Evolutionary conservation across 176 grass and related monocot genomes (phyloP).

Genomic region (Thalia dealbata): DNA sequence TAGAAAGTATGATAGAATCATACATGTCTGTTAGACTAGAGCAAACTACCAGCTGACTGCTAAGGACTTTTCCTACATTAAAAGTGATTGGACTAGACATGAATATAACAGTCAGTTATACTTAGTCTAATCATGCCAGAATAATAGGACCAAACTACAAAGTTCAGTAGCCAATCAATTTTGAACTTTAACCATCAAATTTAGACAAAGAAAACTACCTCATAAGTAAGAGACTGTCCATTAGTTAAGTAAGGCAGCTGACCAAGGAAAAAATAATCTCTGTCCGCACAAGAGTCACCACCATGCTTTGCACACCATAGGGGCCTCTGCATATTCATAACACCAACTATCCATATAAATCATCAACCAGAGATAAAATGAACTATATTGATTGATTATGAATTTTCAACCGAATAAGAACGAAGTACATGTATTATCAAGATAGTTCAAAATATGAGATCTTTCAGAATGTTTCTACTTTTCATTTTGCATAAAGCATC

Average conservation of each 20-base stretch:
- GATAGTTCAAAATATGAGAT: neutral
- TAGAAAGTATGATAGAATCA: too few relatives aligned
- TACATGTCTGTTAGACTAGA: too few relatives aligned
- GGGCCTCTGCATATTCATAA: conserved; percentile 64
- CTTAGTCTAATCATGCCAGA: too few relatives aligned
- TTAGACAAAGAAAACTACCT: conserved; percentile 38
- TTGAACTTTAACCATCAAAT: neutral
- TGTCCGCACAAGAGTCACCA: conserved; percentile 54
- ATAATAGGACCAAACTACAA: neutral
- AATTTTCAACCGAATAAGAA: neutral
- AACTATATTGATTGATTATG: neutral
- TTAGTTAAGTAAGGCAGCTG: conserved; percentile 71
- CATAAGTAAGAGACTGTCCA: conserved; percentile 61
- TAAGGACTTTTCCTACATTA: too few relatives aligned
- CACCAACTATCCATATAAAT: neutral
- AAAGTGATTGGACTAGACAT: too few relatives aligned
- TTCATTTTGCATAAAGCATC: neutral
- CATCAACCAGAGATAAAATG: neutral
- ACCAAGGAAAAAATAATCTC: conserved; percentile 76
- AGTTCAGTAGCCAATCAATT: neutral
- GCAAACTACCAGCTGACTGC: too few relatives aligned
- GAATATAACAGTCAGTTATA: too few relatives aligned
- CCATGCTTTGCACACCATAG: conserved; percentile 64
- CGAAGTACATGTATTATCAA: neutral
- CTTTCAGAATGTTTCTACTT: conserved; percentile 5